These are phyloP conservation scores for Aspergillus viridinutans DNA, from an alignment of 2,329 filamentous ascomycete species.

Conservation along the genomic window DNA sequence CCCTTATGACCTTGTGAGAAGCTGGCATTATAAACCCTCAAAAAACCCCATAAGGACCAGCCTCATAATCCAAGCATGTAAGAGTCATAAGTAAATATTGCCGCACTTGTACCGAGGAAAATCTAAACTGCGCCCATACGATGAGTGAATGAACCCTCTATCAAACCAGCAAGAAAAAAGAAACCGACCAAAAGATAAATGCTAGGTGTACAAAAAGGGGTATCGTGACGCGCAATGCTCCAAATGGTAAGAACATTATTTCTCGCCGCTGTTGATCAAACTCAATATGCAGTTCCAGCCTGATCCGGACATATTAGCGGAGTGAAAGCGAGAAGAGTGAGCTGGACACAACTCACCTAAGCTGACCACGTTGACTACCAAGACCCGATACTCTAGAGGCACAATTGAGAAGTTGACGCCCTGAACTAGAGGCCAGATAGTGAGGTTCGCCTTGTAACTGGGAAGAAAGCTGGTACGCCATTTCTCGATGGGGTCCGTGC, in stretches of 20 bases:
- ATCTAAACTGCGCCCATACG: background rate
- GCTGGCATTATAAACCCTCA: background rate
- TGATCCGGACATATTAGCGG: slow-evolving; percentile 22
- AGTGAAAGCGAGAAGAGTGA: background rate
- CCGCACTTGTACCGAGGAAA: background rate
- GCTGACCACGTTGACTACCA: slow-evolving; percentile 81
- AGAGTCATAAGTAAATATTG: background rate
- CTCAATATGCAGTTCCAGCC: slow-evolving; percentile 59
- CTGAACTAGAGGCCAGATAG: slow-evolving; percentile 84
- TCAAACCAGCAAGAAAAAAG: slow-evolving; percentile 3
- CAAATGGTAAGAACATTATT: slow-evolving; percentile 14
- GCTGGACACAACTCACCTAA: slow-evolving; percentile 50
- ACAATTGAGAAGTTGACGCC: slow-evolving; percentile 82
- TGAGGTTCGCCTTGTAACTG: slow-evolving; percentile 77
- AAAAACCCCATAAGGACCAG: background rate
- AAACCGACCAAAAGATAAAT: slow-evolving; percentile 7
- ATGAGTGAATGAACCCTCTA: slow-evolving; percentile 3
- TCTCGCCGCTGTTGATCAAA: slow-evolving; percentile 49
- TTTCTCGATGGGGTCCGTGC: slow-evolving; percentile 62
- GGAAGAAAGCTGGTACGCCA: slow-evolving; percentile 65
- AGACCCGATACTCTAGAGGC: slow-evolving; percentile 74
- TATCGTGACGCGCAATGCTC: slow-evolving; percentile 35
- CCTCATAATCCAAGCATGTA: background rate
- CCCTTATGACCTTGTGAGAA: background rate
- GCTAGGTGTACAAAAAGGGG: slow-evolving; percentile 13